Percentiles rank a stretch among this genome's conserved stretches.
phyloP scores from a whole-genome alignment of 2,329 filamentous ascomycete genomes.

The Trichoderma koningiopsis region DNA sequence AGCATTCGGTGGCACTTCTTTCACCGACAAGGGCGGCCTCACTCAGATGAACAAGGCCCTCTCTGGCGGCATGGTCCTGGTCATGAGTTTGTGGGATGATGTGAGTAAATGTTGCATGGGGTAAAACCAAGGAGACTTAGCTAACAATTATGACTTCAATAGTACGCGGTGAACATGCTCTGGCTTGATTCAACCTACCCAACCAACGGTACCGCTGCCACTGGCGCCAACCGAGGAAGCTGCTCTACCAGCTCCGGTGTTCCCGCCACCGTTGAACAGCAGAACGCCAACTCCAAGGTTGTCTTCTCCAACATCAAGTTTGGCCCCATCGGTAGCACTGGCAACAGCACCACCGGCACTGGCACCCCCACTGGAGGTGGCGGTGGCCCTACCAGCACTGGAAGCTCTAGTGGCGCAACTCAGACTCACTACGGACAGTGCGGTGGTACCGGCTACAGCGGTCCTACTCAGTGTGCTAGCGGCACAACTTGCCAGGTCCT shows the following conservation, averaged over 20 bases:
- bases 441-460: slow-evolving; percentile 41
- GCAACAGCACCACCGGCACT: slow-evolving; percentile 26
- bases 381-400: not conserved
- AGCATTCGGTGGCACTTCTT: slow-evolving; percentile 58
- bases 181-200: slow-evolving; percentile 74
- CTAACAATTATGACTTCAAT: not conserved
- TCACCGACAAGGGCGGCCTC: slow-evolving; percentile 59
- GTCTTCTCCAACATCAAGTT: slow-evolving; percentile 62
- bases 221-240: slow-evolving; percentile 55
- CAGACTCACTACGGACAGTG: slow-evolving; percentile 42
- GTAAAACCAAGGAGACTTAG: not conserved
- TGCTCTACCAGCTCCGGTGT: slow-evolving; percentile 56
- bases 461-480: slow-evolving; percentile 40
- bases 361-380: slow-evolving; percentile 21
- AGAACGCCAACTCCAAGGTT: slow-evolving; percentile 52
- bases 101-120: slow-evolving; percentile 32
- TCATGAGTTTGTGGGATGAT: slow-evolving; percentile 63
- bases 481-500: slow-evolving; percentile 41
- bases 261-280: slow-evolving; percentile 52
- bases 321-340: slow-evolving; percentile 56
- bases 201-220: slow-evolving; percentile 41
- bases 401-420: not conserved
- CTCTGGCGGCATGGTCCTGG: slow-evolving; percentile 49
- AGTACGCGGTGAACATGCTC: slow-evolving; percentile 67
- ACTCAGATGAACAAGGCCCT: slow-evolving; percentile 55